Conservation (phyloP, 495 filamentous ascomycete genomes). For the Podospora pseudopauciseta region DNA sequence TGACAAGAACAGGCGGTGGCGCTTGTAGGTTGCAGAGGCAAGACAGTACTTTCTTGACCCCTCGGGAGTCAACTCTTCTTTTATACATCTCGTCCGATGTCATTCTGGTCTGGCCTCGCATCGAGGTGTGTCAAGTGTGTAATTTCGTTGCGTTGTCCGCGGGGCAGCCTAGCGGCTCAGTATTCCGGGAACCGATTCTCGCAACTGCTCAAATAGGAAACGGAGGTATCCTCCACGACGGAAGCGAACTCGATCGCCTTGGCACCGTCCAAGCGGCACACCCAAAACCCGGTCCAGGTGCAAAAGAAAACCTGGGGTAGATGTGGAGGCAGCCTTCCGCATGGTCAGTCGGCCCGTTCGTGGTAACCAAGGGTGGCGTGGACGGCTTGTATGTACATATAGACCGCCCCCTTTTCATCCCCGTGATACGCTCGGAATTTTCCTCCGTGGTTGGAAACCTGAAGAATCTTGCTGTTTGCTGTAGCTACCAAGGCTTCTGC, state of each 20-base stretch:
- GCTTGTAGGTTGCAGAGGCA: not conserved
- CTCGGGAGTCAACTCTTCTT: not conserved
- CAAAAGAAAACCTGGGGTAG: not conserved
- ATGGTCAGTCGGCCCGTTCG: not conserved
- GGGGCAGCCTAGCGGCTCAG: not conserved
- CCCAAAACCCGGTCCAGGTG: not conserved
- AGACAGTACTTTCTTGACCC: not conserved
- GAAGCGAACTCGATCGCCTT: conserved; percentile 3
- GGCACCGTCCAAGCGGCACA: not conserved
- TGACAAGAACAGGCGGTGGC: not conserved
- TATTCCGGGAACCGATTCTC: not conserved
- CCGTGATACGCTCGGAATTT: not conserved
- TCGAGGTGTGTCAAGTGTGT: not conserved
- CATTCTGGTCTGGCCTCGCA: not conserved
- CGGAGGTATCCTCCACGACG: conserved; percentile 2
- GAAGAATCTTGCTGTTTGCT: not conserved
- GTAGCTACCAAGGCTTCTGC: not conserved
- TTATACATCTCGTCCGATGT: not conserved
- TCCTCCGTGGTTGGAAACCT: not conserved
- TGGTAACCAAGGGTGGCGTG: not conserved
- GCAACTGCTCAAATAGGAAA: conserved; percentile 5
- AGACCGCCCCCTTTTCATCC: not conserved
- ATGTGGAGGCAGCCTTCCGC: not conserved
- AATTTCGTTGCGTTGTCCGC: not conserved
- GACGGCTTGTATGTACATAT: not conserved